Conservation (phyloP, 371 early-diverging fungal species). For the Rhizomucor miehei region DNA sequence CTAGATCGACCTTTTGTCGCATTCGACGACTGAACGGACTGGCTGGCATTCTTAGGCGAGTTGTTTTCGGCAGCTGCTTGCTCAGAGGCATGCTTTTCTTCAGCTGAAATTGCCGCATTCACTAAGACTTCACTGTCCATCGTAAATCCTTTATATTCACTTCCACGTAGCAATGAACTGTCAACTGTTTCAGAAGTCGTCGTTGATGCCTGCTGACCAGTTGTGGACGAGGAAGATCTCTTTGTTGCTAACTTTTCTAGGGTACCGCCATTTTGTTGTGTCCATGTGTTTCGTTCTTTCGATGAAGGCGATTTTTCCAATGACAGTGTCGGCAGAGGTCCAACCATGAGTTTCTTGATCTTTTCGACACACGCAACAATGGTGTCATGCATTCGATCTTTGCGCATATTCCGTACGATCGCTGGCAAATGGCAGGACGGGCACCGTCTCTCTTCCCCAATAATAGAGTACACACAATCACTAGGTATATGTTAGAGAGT, state of each 20-base stretch:
- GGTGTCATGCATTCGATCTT: slow-evolving; percentile 21
- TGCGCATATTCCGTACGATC: slow-evolving; percentile 20
- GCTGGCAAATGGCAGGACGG: slow-evolving; percentile 24
- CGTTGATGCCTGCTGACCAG: too few species aligned
- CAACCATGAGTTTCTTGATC: slow-evolving; percentile 1
- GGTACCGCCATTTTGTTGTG: too few species aligned
- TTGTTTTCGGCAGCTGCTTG: not conserved
- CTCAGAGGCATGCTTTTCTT: not conserved
- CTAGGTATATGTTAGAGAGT: slow-evolving; percentile 7
- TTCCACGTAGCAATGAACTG: too few species aligned
- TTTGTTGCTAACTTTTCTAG: too few species aligned
- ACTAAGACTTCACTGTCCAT: not conserved
- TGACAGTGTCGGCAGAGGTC: too few species aligned
- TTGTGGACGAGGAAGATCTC: too few species aligned
- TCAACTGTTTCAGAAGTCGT: too few species aligned
- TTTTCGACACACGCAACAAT: slow-evolving; percentile 21
- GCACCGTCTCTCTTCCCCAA: slow-evolving; percentile 14
- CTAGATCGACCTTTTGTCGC: too few species aligned
- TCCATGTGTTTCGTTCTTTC: too few species aligned
- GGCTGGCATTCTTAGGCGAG: too few species aligned
- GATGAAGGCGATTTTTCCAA: too few species aligned
- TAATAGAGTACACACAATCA: slow-evolving; percentile 13
- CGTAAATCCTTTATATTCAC: not conserved
- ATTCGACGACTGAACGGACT: too few species aligned
- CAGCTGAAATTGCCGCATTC: not conserved